These are phyloP conservation scores for Trypanosoma cruzi DNA, from an alignment of 208 protist species.

Conservation along the genomic window DNA sequence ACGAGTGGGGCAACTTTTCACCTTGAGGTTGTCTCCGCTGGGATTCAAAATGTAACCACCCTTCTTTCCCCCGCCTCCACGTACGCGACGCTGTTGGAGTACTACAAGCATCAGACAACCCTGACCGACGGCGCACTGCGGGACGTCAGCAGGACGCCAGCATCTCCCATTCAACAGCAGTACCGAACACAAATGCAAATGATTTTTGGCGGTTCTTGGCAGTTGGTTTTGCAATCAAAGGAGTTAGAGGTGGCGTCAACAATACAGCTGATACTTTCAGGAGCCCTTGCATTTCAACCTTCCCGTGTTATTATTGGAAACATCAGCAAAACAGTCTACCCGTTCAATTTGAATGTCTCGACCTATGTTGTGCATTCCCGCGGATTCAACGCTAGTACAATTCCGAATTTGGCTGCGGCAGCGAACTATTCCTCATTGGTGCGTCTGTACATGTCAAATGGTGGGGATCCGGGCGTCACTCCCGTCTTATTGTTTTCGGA, in stretches of 20 bases:
- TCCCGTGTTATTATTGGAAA: slow-evolving; percentile 7
- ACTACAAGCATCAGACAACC: not conserved
- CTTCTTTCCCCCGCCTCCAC: not conserved
- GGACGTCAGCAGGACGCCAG: not conserved
- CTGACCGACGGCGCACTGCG: not conserved
- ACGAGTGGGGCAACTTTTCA: not conserved
- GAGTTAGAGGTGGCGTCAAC: not conserved
- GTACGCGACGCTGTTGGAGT: not conserved
- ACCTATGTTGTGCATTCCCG: not conserved
- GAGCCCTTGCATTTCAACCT: not conserved
- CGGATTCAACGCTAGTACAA: not conserved
- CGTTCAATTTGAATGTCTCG: slow-evolving; percentile 14
- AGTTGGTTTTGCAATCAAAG: slow-evolving; percentile 12
- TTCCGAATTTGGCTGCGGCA: not conserved
- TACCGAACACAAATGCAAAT: slow-evolving; percentile 9
- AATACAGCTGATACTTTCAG: not conserved
- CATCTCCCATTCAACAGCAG: not conserved
- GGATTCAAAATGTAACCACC: slow-evolving; percentile 11
- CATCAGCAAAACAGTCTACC: slow-evolving; percentile 3
- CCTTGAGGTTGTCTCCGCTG: slow-evolving; percentile 2
- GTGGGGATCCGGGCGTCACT: slow-evolving; percentile 4
- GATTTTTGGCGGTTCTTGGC: slow-evolving; percentile 22
- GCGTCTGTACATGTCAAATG: slow-evolving; percentile 1
- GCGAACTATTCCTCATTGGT: slow-evolving; percentile 5
- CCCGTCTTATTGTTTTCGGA: not conserved